Conservation (phyloP, 495 filamentous ascomycete genomes). For the Jackrogersella minutella region DNA sequence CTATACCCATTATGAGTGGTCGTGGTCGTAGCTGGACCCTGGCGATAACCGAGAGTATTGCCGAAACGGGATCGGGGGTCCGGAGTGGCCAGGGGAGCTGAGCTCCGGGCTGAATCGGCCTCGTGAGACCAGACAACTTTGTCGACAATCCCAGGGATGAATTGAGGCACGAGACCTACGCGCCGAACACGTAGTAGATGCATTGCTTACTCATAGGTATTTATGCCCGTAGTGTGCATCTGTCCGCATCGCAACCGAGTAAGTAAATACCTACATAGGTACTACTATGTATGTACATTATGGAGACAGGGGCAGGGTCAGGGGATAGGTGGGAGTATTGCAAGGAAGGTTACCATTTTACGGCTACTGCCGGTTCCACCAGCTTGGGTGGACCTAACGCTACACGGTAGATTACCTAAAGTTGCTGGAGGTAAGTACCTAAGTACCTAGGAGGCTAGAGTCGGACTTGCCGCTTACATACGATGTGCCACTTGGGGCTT, state of each 20-base stretch:
- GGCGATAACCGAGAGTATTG: background rate
- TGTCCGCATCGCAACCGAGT: background rate
- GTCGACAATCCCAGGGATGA: background rate
- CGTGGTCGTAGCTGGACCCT: background rate
- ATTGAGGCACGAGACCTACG: background rate
- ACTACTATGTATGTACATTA: no score
- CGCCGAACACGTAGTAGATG: no score
- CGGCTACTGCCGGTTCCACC: conserved; percentile 36
- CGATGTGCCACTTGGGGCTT: no score
- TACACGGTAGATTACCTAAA: background rate
- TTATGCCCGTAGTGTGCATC: background rate
- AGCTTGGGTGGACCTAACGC: conserved; percentile 11
- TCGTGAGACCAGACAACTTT: background rate
- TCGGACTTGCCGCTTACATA: conserved; percentile 27
- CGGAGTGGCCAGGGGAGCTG: background rate
- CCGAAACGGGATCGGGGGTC: background rate
- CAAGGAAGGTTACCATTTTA: background rate
- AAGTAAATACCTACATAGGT: background rate
- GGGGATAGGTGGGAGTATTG: background rate
- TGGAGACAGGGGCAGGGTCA: background rate
- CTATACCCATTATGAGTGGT: background rate
- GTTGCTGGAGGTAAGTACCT: background rate
- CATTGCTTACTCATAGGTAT: no score
- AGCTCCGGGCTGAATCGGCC: background rate
- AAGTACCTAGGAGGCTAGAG: conserved; percentile 11